Percentiles rank a stretch among this genome's conserved stretches.
phyloP scores from a whole-genome alignment of 345 rosid genomes.

The Moricandia moricandioides region DNA sequence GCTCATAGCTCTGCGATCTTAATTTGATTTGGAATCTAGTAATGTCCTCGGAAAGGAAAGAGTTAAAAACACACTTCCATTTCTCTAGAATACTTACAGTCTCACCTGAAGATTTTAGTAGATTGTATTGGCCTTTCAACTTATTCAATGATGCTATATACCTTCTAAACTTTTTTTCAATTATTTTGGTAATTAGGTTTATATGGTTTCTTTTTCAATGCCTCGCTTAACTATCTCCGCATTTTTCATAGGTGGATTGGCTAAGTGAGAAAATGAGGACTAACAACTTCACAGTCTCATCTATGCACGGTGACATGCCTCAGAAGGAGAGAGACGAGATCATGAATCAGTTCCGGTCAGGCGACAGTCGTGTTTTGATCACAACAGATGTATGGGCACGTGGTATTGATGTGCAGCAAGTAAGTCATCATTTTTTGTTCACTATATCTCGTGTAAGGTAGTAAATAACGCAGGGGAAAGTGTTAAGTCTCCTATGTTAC shows the following conservation, averaged over 20 bases:
- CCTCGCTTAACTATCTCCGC: background rate
- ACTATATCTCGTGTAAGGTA: background rate
- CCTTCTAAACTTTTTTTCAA: background rate
- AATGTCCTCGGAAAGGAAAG: background rate
- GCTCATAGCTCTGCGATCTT: background rate
- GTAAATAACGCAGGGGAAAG: too few relatives aligned
- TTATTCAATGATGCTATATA: background rate
- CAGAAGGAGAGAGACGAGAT: constrained; percentile 95
- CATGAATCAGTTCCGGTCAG: constrained; percentile 76
- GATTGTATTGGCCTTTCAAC: background rate
- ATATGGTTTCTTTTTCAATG: background rate
- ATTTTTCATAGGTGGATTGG: constrained; percentile 81
- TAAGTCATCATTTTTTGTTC: constrained; percentile 33
- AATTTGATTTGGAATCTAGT: constrained; percentile 6
- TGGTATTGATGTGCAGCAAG: constrained; percentile 97
- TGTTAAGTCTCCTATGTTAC: background rate
- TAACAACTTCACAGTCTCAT: constrained; percentile 84
- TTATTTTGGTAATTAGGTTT: background rate
- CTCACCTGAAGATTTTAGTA: constrained; percentile 1
- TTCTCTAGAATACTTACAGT: background rate
- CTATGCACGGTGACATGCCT: constrained; percentile 99
- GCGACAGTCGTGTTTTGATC: constrained; percentile 86
- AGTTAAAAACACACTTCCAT: background rate
- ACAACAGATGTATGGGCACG: constrained; percentile 99
- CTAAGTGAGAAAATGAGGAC: constrained; percentile 95